A percentile compares a stretch with the other conserved stretches of the same genome.
Conservation (phyloP, 1,284 basidiomycete genomes). For the Apiotrichum veenhuisii region DNA sequence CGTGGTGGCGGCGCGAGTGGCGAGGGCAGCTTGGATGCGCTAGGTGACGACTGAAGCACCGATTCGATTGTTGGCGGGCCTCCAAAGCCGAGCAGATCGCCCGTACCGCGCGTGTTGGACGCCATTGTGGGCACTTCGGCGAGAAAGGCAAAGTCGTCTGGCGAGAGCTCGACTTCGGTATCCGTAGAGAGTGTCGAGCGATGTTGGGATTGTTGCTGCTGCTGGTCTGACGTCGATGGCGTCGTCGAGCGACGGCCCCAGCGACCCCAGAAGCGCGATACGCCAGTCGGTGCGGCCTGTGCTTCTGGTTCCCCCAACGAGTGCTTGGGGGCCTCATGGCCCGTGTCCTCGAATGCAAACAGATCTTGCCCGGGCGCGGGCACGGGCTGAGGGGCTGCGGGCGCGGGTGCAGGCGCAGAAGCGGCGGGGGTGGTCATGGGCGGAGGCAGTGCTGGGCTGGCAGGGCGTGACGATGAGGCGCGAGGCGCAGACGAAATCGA, state of each 20-base stretch:
- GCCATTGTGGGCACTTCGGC: constrained; percentile 44
- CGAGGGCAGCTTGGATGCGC: constrained; percentile 23
- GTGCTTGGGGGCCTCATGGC: not conserved
- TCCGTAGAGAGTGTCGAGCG: not conserved
- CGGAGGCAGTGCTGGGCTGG: not conserved
- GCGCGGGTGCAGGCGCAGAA: constrained; percentile 7
- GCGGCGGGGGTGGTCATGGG: not conserved
- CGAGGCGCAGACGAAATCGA: not conserved
- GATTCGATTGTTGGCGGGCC: constrained; percentile 7
- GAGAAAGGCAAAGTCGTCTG: constrained; percentile 48
- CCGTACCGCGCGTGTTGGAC: constrained; percentile 20
- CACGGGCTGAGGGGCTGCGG: constrained; percentile 12
- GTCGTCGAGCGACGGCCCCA: constrained; percentile 6
- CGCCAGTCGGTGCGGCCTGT: constrained; percentile 25
- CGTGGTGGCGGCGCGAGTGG: constrained; percentile 37
- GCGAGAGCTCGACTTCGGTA: constrained; percentile 42
- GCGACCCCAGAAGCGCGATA: constrained; percentile 46
- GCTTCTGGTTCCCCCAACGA: constrained; percentile 11
- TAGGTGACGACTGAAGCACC: constrained; percentile 2
- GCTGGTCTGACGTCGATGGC: not conserved
- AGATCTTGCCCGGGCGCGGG: not conserved
- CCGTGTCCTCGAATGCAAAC: not conserved
- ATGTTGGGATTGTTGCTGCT: not conserved
- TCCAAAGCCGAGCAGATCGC: constrained; percentile 38
- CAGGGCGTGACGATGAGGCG: not conserved